Percentiles rank a stretch among this genome's conserved stretches.
These are phyloP conservation scores for Escallonia herrerae DNA, from an alignment of 129 eudicot species.

Conservation along the genomic window DNA sequence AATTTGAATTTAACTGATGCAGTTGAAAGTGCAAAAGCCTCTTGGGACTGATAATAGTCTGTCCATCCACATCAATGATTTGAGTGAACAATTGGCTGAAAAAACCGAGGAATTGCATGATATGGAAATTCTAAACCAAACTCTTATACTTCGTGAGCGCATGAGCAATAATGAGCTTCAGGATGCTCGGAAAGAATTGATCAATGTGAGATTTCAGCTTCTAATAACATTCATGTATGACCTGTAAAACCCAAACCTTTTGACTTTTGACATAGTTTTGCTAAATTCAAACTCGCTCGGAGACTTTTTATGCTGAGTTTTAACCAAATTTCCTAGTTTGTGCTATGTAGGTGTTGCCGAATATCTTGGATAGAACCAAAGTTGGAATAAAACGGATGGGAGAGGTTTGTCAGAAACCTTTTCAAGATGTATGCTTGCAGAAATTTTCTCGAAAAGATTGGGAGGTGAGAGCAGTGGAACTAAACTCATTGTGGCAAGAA, in stretches of 20 bases:
- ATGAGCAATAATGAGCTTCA: slow-evolving; percentile 56
- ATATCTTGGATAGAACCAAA: slow-evolving; percentile 1
- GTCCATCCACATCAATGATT: slow-evolving; percentile 10
- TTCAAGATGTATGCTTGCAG: slow-evolving; percentile 52
- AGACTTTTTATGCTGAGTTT: no score
- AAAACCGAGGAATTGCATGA: slow-evolving; percentile 51
- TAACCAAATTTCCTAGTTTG: not conserved
- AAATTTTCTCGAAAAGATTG: slow-evolving; percentile 35
- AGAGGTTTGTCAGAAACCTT: slow-evolving; percentile 54
- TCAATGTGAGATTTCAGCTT: slow-evolving; percentile 27
- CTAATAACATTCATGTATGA: no score
- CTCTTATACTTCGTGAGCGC: slow-evolving; percentile 55
- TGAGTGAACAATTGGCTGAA: slow-evolving; percentile 39
- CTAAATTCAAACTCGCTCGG: no score
- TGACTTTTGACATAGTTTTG: no score
- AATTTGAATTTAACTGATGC: slow-evolving; percentile 11
- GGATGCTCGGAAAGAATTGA: slow-evolving; percentile 64
- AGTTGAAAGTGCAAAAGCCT: slow-evolving; percentile 37
- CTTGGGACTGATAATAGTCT: slow-evolving; percentile 27
- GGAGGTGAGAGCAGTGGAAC: slow-evolving; percentile 40
- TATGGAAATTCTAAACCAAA: slow-evolving; percentile 48
- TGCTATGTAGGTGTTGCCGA: slow-evolving; percentile 1
- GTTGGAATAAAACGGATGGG: slow-evolving; percentile 64
- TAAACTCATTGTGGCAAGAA: slow-evolving; percentile 55
- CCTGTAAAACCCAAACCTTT: no score